phyloP scores from a whole-genome alignment of 2,329 filamentous ascomycete genomes.

The Aureobasidium namibiae region DNA sequence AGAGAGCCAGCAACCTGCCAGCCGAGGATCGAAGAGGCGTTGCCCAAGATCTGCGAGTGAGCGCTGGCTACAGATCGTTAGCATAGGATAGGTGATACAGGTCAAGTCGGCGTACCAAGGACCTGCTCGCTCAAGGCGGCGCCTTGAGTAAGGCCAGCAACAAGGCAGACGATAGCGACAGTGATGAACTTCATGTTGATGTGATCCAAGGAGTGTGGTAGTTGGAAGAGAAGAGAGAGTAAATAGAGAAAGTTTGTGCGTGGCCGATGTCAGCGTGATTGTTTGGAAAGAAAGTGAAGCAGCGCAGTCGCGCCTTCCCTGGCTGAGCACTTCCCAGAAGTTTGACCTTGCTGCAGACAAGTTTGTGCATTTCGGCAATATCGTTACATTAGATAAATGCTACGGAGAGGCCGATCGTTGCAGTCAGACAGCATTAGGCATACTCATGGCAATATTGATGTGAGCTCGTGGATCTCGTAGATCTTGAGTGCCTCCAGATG shows the following conservation, averaged over 20 bases:
- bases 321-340: not conserved
- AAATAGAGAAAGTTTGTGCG: not conserved
- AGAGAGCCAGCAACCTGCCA: slow-evolving; percentile 23
- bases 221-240: not conserved
- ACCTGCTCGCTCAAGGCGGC: not conserved
- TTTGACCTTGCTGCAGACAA: not conserved
- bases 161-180: not conserved
- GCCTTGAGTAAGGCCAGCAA: not conserved
- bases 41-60: slow-evolving; percentile 14
- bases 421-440: no score
- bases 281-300: not conserved
- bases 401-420: not conserved
- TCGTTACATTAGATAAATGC: not conserved
- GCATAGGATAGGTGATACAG: not conserved
- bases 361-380: not conserved
- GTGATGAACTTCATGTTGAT: not conserved
- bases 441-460: no score
- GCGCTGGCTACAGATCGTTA: not conserved
- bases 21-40: slow-evolving; percentile 22
- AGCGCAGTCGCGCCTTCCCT: not conserved
- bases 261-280: not conserved
- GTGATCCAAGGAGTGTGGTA: not conserved
- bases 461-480: no score
- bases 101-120: not conserved
- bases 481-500: no score